Conservation (phyloP, 176 grass and related monocot species). For the Cenchrus americanus region DNA sequence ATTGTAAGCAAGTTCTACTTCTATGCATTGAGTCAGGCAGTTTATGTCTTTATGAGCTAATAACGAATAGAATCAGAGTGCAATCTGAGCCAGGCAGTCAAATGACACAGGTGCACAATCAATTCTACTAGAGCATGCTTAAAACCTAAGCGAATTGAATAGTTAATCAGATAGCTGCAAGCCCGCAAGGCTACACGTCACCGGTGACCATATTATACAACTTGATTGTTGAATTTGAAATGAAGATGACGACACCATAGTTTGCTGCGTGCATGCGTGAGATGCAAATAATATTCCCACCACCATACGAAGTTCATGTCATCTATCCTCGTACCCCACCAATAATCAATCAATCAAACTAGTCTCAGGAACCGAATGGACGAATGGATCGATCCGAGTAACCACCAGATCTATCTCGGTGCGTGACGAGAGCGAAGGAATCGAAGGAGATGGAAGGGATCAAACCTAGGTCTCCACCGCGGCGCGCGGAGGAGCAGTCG, state of each 20-base stretch:
- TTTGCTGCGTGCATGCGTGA: not conserved
- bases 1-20: not conserved
- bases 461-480: conserved; percentile 69
- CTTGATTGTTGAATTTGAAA: not conserved
- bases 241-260: too few species aligned
- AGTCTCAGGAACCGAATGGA: not conserved
- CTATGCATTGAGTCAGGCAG: not conserved
- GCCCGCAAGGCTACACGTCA: not conserved
- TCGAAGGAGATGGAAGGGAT: not conserved
- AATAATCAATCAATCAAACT: not conserved
- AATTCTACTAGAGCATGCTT: not conserved
- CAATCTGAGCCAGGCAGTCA: not conserved
- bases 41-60: not conserved
- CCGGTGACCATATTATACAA: not conserved
- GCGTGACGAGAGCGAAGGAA: too few species aligned
- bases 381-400: not conserved
- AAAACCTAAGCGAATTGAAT: not conserved
- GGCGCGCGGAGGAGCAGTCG: conserved; percentile 74
- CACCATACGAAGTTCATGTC: not conserved
- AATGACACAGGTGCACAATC: not conserved
- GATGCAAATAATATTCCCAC: not conserved
- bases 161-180: not conserved
- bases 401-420: conserved; percentile 5
- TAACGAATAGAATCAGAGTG: not conserved
- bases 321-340: not conserved